Base-by-base conservation (phyloP, 1,284 basidiomycete species). In the Boletus semigastroideus region DNA sequence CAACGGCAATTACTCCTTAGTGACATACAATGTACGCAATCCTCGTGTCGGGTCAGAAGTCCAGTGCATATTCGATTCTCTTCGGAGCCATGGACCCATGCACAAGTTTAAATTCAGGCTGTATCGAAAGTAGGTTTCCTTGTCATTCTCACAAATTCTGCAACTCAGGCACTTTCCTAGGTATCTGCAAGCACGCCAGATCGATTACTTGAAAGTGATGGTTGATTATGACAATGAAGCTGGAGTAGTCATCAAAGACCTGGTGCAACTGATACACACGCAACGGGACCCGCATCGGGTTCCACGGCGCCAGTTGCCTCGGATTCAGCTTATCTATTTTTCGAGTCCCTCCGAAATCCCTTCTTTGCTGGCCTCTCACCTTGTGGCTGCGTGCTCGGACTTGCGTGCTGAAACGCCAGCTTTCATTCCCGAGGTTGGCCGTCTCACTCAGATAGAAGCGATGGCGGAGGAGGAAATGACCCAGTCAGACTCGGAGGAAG, bases 251-350 rank as follows among this genome's bases (percentile, higher is more conserved):
- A 59, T 65, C 28, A 31, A 51, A 28, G 61, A 68, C 31, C 11
- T 65, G 2, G 64, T 65, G 8, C 66, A 63, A 3, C 55, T 65
- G 8, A 49, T 68, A 3, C 56, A 61, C 42, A 63, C 49, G 27
- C 40, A 36, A 47, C 54, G 49, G 20, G 39, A 37, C 9, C 28
- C 39, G 8, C 16, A 11, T 11, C 47, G 27, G 25, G 1, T 11
- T 9, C 41, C 33, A n/a, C 55, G 50, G 7, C 11, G 47, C 5
- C 30, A 14, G 22, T 16, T 65, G 14, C 25, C 44, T 7, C 62
- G 57, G 3, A 53, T 66, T 38, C 43, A 47, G 9, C 28, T 57
- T n/a, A 43, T 69, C 28, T 6, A 56, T 10, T 66, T 48, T 31
- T n/a, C 20, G 19, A 42, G 50, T 12, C 53, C 54, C 11, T 51